Conservation (phyloP, 768 basidiomycete species). For the Lactarius trivialis region DNA sequence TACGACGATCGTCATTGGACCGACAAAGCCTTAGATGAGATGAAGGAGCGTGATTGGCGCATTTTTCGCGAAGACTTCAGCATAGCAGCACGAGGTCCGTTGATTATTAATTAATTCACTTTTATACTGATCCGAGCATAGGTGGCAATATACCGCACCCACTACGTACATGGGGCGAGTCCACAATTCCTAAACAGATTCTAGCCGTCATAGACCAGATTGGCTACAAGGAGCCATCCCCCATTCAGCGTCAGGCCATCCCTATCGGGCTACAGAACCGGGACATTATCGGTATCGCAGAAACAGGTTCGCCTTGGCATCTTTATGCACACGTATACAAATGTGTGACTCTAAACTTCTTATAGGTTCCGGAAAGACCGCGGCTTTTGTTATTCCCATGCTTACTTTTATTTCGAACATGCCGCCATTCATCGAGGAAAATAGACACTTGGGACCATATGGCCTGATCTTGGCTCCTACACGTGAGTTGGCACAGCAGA, state of each 20-base stretch:
- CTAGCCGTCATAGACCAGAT: slow-evolving; percentile 81
- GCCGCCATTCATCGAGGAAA: slow-evolving; percentile 85
- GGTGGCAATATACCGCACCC: slow-evolving; percentile 94
- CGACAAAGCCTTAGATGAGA: slow-evolving; percentile 85
- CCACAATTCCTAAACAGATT: slow-evolving; percentile 69
- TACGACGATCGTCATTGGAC: slow-evolving; percentile 97
- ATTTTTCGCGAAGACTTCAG: slow-evolving; percentile 99
- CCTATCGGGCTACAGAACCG: slow-evolving; percentile 97
- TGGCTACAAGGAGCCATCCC: slow-evolving; percentile 95
- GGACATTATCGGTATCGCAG: slow-evolving; percentile 97
- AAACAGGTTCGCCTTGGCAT: slow-evolving; percentile 63
- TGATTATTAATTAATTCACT: neutral
- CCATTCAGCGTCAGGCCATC: slow-evolving; percentile 97
- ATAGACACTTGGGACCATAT: slow-evolving; percentile 88
- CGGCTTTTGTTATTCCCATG: slow-evolving; percentile 98
- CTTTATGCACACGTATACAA: neutral
- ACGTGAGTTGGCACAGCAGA: slow-evolving; percentile 98
- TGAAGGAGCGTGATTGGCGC: slow-evolving; percentile 98
- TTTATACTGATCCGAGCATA: slow-evolving; percentile 27
- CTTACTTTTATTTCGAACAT: slow-evolving; percentile 85
- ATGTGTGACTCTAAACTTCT: neutral
- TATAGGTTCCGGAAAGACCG: slow-evolving; percentile 95
- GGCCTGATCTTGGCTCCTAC: slow-evolving; percentile 92
- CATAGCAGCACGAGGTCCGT: slow-evolving; percentile 82
- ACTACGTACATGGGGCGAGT: slow-evolving; percentile 87